A percentile compares a stretch with the other conserved stretches of the same genome.
phyloP scores from a whole-genome alignment of 2,329 filamentous ascomycete species.

The Pyricularia sp. region DNA sequence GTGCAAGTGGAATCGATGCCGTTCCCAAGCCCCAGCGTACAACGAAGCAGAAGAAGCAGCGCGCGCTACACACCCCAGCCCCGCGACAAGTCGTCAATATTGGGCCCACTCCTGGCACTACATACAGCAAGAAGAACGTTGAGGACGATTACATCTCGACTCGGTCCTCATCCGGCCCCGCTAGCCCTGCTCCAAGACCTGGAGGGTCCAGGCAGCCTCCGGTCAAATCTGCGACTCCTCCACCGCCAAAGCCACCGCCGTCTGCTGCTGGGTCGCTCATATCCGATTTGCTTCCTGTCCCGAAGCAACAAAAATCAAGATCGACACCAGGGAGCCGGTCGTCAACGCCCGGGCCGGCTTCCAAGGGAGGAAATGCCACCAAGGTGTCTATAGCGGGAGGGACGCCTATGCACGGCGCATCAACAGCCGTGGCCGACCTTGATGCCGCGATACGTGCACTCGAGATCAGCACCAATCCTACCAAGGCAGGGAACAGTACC shows the following conservation, averaged over 20 bases:
- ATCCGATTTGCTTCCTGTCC: constrained; percentile 48
- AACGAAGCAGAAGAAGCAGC: constrained; percentile 34
- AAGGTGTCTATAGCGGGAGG: constrained; percentile 67
- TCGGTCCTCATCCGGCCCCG: constrained; percentile 22
- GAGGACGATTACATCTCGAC: constrained; percentile 61
- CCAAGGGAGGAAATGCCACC: constrained; percentile 15
- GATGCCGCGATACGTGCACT: constrained; percentile 76
- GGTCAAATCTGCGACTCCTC: constrained; percentile 33
- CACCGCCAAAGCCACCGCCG: constrained; percentile 41
- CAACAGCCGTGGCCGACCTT: constrained; percentile 56
- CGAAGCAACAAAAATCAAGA: constrained; percentile 41
- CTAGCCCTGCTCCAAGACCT: constrained; percentile 23
- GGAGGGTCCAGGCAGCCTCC: constrained; percentile 25
- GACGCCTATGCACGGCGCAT: constrained; percentile 69
- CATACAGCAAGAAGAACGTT: constrained; percentile 60
- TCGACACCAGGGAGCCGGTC: constrained; percentile 32
- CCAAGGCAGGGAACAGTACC: constrained; percentile 27
- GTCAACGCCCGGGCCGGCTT: constrained; percentile 37
- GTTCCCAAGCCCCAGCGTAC: constrained; percentile 37
- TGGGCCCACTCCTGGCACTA: constrained; percentile 49
- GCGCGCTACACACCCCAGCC: constrained; percentile 49
- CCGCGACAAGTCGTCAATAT: constrained; percentile 51
- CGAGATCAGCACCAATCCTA: constrained; percentile 84
- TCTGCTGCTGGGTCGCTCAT: constrained; percentile 69
- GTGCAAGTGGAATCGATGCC: constrained; percentile 16